Base-by-base conservation (phyloP, 129 eudicot species). In the Pulicaria dysenterica region DNA sequence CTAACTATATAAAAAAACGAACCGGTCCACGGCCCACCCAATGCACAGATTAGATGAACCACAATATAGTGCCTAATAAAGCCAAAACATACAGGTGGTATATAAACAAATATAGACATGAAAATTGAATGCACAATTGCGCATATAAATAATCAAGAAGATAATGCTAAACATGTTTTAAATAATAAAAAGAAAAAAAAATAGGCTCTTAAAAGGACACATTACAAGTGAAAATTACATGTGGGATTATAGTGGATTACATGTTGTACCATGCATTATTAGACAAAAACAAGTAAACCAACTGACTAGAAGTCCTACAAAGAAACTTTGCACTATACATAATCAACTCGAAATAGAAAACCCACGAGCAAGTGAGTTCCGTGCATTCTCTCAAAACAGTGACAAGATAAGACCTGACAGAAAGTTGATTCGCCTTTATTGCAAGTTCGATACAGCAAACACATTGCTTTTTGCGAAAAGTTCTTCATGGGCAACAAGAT, bases 371-470 rank as follows among this genome's bases (percentile, higher is more conserved):
- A 42, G 24, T 73, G 43, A 42, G 24, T 73, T 74, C 53, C 72
- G 37, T 77, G 74, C 80, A 76, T 76, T 61, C 69, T 77, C 64
- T 77, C 46, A 50, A 59, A 60, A 69, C 46, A 69, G 76, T 77
- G 76, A 77, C 65, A 60, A 44, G 76, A 77, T 77, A 77, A 59
- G 76, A 69, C 76, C 58, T 70, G 71, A 69, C 72, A 49, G 39
- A 77, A 77, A 77, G 76, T 77, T 77, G 58, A 49, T 60, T 77
- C 49, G 47, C 31, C 76, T 77, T 77, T 77, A 69, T 77, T 70
- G 76, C 72, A 60, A 69, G 76, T 77, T 77, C 24, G 56, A 69
- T 69, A 70, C 76, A 61, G 76, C 81, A 61, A 31, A 68, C 77
- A 56, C 50, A 58, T 10, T 77, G 41, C 80, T 77, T 77, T 69